Evolutionary conservation across 345 rosid genomes (phyloP).

Genomic region (Eutrema japonicum): DNA sequence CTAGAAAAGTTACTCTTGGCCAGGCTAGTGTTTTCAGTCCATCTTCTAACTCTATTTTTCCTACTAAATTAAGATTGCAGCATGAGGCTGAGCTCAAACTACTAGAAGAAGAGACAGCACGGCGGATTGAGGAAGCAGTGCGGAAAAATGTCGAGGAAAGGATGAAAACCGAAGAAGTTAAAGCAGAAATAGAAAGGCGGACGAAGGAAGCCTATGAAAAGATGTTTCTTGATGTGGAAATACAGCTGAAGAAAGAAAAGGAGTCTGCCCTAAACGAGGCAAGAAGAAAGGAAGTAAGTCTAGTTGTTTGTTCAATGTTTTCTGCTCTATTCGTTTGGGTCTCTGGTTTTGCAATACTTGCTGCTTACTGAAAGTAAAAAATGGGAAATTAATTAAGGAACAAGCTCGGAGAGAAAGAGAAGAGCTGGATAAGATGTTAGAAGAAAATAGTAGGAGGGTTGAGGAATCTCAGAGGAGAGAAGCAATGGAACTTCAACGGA

Average conservation of each 20-base stretch:
- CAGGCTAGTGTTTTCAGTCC: slow-evolving; percentile 17
- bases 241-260: slow-evolving; percentile 68
- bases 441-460: slow-evolving; percentile 82
- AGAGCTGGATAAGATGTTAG: slow-evolving; percentile 85
- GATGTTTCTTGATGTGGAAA: slow-evolving; percentile 62
- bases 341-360: neutral
- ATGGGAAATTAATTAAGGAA: slow-evolving; percentile 50
- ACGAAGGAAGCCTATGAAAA: slow-evolving; percentile 67
- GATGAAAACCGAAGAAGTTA: slow-evolving; percentile 59
- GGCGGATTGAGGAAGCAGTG: slow-evolving; percentile 75
- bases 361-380: slow-evolving; percentile 10
- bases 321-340: neutral
- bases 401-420: slow-evolving; percentile 84
- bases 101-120: slow-evolving; percentile 78
- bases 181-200: slow-evolving; percentile 61
- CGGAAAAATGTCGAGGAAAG: slow-evolving; percentile 76
- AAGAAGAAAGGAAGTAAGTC: slow-evolving; percentile 66
- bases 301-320: slow-evolving; percentile 14
- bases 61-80: slow-evolving; percentile 52
- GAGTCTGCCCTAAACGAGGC: slow-evolving; percentile 75
- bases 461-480: slow-evolving; percentile 85
- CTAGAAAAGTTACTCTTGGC: neutral
- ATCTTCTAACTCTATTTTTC: slow-evolving; percentile 14
- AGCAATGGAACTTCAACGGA: slow-evolving; percentile 76
- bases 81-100: slow-evolving; percentile 65